Conservation (phyloP, 495 filamentous ascomycete species). For the Penicillium ucsense region DNA sequence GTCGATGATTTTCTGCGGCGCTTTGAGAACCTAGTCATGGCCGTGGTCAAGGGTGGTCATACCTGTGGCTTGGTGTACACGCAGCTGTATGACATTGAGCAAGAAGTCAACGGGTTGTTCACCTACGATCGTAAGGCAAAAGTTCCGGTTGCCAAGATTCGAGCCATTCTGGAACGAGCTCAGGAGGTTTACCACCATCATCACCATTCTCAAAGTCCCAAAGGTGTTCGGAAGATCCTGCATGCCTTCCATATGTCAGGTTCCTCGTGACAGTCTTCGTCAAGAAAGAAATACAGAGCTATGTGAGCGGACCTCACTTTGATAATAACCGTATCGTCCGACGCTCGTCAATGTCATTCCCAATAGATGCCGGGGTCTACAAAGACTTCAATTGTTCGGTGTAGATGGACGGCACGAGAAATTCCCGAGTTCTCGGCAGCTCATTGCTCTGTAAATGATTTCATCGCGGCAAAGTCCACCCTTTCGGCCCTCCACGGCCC, state of each 20-base stretch:
- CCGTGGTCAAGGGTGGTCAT: slow-evolving; percentile 25
- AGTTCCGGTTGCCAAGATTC: slow-evolving; percentile 21
- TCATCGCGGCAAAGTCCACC: too few relatives aligned
- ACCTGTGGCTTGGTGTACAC: slow-evolving; percentile 31
- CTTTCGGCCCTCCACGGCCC: too few relatives aligned
- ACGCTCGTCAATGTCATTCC: too few relatives aligned
- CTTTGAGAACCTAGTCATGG: slow-evolving; percentile 27
- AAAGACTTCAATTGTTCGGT: too few relatives aligned
- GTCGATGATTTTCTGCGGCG: slow-evolving; percentile 22
- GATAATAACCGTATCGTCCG: too few relatives aligned
- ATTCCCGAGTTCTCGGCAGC: too few relatives aligned
- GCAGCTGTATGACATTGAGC: slow-evolving; percentile 33
- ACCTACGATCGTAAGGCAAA: slow-evolving; percentile 28
- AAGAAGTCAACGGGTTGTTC: slow-evolving; percentile 33
- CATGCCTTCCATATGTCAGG: slow-evolving; percentile 8
- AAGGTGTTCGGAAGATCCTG: slow-evolving; percentile 15
- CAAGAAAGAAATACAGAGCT: too few relatives aligned
- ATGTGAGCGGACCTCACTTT: too few relatives aligned
- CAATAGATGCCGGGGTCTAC: too few relatives aligned
- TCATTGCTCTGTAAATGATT: too few relatives aligned
- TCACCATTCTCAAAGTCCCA: slow-evolving; percentile 12
- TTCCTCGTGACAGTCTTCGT: too few relatives aligned
- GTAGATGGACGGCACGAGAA: too few relatives aligned
- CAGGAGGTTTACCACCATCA: slow-evolving; percentile 22
- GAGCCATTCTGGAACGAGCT: slow-evolving; percentile 30